Evolutionary conservation across 1,139 yeast species (phyloP).

Genomic region (Meyerozyma guilliermondii): DNA sequence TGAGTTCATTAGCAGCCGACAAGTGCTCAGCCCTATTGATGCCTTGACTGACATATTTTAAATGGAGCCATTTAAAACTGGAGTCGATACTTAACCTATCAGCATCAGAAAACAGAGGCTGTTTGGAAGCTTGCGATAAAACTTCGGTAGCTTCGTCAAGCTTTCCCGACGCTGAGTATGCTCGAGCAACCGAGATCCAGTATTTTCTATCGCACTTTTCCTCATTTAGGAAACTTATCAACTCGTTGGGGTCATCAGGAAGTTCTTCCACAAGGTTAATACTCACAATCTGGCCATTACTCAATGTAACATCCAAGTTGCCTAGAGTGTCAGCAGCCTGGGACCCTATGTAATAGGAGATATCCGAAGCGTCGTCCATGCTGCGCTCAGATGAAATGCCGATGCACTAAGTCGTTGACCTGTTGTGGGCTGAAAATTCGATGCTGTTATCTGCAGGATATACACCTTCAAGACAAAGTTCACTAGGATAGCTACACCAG

Average conservation of each 20-base stretch:
- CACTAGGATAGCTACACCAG: background rate
- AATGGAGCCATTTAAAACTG: constrained; percentile 70
- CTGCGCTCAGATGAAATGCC: background rate
- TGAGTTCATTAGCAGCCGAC: constrained; percentile 15
- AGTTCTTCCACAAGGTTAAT: constrained; percentile 66
- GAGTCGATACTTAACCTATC: constrained; percentile 55
- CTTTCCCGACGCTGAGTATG: constrained; percentile 63
- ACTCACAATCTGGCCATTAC: constrained; percentile 66
- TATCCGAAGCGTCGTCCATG: constrained; percentile 33
- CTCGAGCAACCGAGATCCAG: constrained; percentile 82
- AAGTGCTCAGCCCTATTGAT: constrained; percentile 21
- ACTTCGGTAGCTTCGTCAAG: constrained; percentile 62
- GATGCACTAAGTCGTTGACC: background rate
- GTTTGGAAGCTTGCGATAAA: constrained; percentile 52
- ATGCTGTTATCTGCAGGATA: background rate
- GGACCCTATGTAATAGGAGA: constrained; percentile 35
- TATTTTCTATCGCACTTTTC: constrained; percentile 72
- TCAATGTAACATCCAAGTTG: constrained; percentile 60
- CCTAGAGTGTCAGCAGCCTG: constrained; percentile 27
- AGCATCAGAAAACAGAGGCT: constrained; percentile 32
- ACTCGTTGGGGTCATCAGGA: constrained; percentile 84
- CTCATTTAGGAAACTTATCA: constrained; percentile 70
- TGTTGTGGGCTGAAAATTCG: background rate
- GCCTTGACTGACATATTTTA: constrained; percentile 30
- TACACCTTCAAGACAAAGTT: background rate